Percentiles rank a stretch among this genome's conserved stretches.
phyloP scores from a whole-genome alignment of 441 rosid species.

The Dalechampia spathulata region DNA sequence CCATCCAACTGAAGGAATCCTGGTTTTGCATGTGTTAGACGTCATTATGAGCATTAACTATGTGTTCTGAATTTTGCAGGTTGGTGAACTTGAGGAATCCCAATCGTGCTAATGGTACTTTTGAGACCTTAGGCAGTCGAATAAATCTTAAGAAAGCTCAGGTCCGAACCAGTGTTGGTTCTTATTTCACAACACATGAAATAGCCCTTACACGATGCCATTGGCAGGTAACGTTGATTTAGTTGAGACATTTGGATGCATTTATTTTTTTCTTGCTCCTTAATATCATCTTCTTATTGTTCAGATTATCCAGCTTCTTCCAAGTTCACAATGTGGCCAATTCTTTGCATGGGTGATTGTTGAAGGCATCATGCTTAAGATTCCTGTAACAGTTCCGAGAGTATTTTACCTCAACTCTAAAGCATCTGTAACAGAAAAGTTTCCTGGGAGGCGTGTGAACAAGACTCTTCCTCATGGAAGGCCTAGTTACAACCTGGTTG shows the following conservation, averaged over 20 bases:
- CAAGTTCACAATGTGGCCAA: conserved; percentile 52
- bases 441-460: conserved; percentile 83
- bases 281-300: conserved; percentile 15
- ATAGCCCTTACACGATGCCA: conserved; percentile 66
- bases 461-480: conserved; percentile 90
- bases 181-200: conserved; percentile 83
- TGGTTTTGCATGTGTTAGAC: too few relatives aligned
- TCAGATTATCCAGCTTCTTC: conserved; percentile 88
- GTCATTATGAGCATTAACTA: not conserved
- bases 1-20: too few relatives aligned
- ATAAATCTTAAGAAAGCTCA: conserved; percentile 36
- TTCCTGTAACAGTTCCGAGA: conserved; percentile 76
- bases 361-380: conserved; percentile 90
- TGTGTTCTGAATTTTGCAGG: conserved; percentile 36
- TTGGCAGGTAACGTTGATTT: conserved; percentile 67
- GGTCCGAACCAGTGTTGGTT: conserved; percentile 61
- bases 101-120: conserved; percentile 23
- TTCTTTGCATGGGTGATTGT: conserved; percentile 91
- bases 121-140: conserved; percentile 23
- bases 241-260: conserved; percentile 9
- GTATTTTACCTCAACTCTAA: conserved; percentile 82
- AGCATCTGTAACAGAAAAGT: conserved; percentile 50
- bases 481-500: conserved; percentile 64
- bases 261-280: conserved; percentile 21
- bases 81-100: conserved; percentile 46